Evolutionary conservation across 116 monocot genomes (phyloP), one percentile per base, ranked within the genome.

Genomic region (Cymodocea nodosa): DNA sequence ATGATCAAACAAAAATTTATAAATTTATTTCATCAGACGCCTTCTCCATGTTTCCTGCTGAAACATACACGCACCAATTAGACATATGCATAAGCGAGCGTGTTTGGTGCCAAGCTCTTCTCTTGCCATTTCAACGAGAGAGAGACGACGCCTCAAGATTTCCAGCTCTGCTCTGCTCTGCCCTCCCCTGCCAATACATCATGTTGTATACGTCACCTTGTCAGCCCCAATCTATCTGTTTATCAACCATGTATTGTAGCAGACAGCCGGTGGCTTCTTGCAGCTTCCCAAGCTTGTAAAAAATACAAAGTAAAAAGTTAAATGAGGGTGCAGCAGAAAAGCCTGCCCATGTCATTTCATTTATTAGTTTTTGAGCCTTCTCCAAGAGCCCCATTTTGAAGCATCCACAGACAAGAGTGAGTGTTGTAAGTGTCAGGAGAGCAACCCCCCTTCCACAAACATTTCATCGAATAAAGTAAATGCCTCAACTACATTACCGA

Each of bases 381-480:
- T 84, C 74, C 50, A 86, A 35, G 24, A 77, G 64, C 30, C 89
- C 82, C 16, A 40, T 56, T 68, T 68, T 82, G 63, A 71, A 85
- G 67, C 83, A 89, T 18, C 93, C 86, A 65, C 50, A 56, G 44
- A 86, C 64, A 40, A 86, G 89, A 30, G 58, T 30, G 30, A 3
- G 30, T 30, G 30, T 30, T 30, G 30, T 30, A 3, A 52, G 59
- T 68, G 73, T 88, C 93, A 17, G 88, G 75, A 11, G 15, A 30
- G 1, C 30, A 30, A 30, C 30, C 30, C 30, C 80, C 83, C 52
- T 70, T 83, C 9, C 70, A 69, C 36, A 85, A n/a, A 36, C 93
- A 93, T 93, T 62, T 85, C 79, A 59, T 93, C 64, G 71, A 81
- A 93, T 53, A 93, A 54, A n/a, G n/a, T n/a, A 70, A 89, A 82